A percentile compares a stretch with the other conserved stretches of the same genome.
phyloP scores from a whole-genome alignment of 352 stramenopile genomes.

The Pythium sukuiense region DNA sequence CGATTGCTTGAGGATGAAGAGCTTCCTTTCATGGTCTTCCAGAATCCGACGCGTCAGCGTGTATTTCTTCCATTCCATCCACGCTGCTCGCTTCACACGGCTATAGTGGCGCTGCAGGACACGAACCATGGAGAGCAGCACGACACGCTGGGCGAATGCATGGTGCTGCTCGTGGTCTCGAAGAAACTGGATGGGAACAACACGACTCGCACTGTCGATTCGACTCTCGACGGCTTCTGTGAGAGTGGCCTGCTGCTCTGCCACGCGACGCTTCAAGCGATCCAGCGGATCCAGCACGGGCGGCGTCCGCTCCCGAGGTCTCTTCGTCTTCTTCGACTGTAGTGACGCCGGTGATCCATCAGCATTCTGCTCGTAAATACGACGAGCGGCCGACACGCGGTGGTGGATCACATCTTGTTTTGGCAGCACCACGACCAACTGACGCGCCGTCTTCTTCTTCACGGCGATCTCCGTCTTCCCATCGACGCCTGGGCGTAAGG shows the following conservation, averaged over 20 bases:
- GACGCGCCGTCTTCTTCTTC: background rate
- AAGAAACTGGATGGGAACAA: conserved; percentile 32
- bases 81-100: conserved; percentile 14
- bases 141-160: conserved; percentile 28
- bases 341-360: background rate
- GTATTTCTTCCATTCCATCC: conserved; percentile 26
- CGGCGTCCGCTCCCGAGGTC: background rate
- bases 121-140: conserved; percentile 24
- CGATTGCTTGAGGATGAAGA: conserved; percentile 26
- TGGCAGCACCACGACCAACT: background rate
- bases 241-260: conserved; percentile 10
- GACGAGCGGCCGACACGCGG: conserved; percentile 9
- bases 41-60: conserved; percentile 29
- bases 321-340: background rate
- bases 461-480: background rate
- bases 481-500: background rate
- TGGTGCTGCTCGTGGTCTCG: conserved; percentile 15
- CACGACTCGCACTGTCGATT: conserved; percentile 16
- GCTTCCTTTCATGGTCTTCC: conserved; percentile 27
- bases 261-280: conserved; percentile 7
- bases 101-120: conserved; percentile 22
- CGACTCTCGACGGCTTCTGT: conserved; percentile 9
- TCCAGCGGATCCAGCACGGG: conserved; percentile 17
- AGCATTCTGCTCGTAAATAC: conserved; percentile 8
- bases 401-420: background rate